phyloP scores from a whole-genome alignment of 805 yeast species.

The Priceomyces fermenticarens region DNA sequence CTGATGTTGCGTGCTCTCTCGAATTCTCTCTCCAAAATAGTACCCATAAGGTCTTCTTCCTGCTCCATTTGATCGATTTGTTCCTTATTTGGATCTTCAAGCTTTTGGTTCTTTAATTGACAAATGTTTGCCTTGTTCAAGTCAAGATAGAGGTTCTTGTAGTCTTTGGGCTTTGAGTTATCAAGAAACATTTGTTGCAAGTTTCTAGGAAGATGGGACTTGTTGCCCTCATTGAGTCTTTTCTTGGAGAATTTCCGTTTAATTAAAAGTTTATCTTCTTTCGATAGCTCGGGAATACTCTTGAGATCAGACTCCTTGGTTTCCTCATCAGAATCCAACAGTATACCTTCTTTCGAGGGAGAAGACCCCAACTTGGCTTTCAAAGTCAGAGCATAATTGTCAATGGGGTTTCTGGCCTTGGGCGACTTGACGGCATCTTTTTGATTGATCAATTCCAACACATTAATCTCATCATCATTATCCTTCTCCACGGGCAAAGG shows the following conservation, averaged over 20 bases:
- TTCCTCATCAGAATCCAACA: constrained; percentile 1
- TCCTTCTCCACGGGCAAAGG: constrained; percentile 16
- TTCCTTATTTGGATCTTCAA: constrained; percentile 23
- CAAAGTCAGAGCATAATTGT: constrained; percentile 31
- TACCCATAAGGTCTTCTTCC: constrained; percentile 44
- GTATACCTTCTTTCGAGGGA: constrained; percentile 15
- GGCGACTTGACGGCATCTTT: constrained; percentile 3
- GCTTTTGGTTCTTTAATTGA: constrained; percentile 33
- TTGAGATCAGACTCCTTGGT: constrained; percentile 8
- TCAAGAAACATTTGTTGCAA: constrained; percentile 10
- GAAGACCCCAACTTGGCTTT: constrained; percentile 23
- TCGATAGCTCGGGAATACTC: constrained; percentile 27
- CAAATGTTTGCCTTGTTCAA: constrained; percentile 43
- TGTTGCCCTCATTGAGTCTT: constrained; percentile 10
- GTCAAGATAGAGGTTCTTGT: constrained; percentile 28
- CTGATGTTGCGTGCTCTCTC: constrained; percentile 46
- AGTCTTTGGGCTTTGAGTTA: constrained; percentile 5
- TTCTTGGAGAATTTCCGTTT: constrained; percentile 30
- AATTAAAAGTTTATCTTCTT: constrained; percentile 28
- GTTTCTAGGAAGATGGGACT: constrained; percentile 9
- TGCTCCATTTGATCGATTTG: constrained; percentile 35
- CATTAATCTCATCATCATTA: constrained; percentile 11
- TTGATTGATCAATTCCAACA: constrained; percentile 6
- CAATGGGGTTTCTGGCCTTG: constrained; percentile 27
- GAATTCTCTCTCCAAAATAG: constrained; percentile 48